Base-by-base conservation (phyloP, 2,329 filamentous ascomycete genomes). In the Aspergillus costaricaensis region DNA sequence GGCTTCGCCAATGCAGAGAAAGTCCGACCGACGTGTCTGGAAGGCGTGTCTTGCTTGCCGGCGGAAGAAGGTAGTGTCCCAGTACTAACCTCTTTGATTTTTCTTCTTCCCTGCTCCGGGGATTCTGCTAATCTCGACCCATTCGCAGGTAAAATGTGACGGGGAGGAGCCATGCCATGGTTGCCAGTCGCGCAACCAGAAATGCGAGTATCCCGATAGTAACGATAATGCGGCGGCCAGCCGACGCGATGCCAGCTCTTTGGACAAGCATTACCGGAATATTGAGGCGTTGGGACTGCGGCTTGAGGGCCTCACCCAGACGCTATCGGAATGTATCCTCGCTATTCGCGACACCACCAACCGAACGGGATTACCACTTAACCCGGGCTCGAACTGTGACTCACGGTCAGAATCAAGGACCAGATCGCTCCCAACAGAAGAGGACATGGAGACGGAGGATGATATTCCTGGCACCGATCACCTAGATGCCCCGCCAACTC, bases 131-230 rank as follows among this genome's bases (percentile, higher is more conserved):
- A 43, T 8, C 17, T n/a, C 2, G n/a, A 19, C 39, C 7, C 9
- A 7, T 5, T 43, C n/a, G 6, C 15, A 56, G 54, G 47, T 56
- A 9, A 56, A 56, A 47, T 56, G 54, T 17, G 54, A 48, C 41
- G 27, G 41, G 7, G 41, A 30, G n/a, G 54, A 56, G 3, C 41
- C 39, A 19, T 44, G 39, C 41, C 38, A 47, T 14, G 47, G 47
- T n/a, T 56, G 54, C 41, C 54, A 56, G 15, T 56, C 27, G 14
- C 23, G 54, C 15, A 44, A 56, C 19, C 43, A 56, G 25, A 14
- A 47, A 5, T 56, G 39, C 54, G 39, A 56, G 9, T 56, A 36
- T 21, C 41, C 43, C 23, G 27, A 56, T 2, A 49, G 27, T 17
- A 48, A 56, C 32, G 43, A 56, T 19, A 56, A 56, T 49, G 54